phyloP scores from a whole-genome alignment of 2,329 filamentous ascomycete species.

The Ophiocordyceps camponoti-rufipedis region DNA sequence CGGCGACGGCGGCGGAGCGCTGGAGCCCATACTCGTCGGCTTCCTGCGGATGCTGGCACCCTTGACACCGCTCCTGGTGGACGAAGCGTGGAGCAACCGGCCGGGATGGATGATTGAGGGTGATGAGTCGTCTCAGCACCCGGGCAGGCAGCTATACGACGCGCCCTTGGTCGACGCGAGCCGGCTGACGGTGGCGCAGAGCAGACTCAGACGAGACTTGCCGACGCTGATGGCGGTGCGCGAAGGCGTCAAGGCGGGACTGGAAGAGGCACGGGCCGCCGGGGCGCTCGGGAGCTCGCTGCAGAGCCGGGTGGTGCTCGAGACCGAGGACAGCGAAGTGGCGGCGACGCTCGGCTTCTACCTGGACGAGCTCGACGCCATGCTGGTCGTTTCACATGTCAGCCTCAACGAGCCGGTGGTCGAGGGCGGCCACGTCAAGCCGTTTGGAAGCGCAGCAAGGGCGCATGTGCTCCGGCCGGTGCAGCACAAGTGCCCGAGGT shows the following conservation, averaged over 20 bases:
- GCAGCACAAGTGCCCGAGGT: conserved; percentile 61
- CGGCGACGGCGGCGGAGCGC: conserved; percentile 45
- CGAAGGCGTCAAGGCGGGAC: conserved; percentile 51
- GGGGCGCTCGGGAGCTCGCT: conserved; percentile 68
- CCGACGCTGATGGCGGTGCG: conserved; percentile 35
- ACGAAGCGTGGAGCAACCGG: conserved; percentile 71
- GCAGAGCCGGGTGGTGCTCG: conserved; percentile 51
- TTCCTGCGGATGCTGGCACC: conserved; percentile 66
- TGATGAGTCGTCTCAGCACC: conserved; percentile 18
- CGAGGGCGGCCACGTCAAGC: conserved; percentile 16
- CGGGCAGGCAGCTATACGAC: conserved; percentile 28
- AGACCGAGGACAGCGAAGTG: conserved; percentile 19
- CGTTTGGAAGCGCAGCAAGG: conserved; percentile 21
- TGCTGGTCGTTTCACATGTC: conserved; percentile 55
- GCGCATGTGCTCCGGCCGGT: conserved; percentile 29
- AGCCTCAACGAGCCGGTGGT: conserved; percentile 20
- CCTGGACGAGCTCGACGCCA: conserved; percentile 34
- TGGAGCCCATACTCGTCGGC: conserved; percentile 50
- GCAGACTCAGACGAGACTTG: conserved; percentile 21
- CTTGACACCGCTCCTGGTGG: conserved; percentile 65
- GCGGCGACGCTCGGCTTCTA: conserved; percentile 19
- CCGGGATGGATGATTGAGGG: conserved; percentile 40
- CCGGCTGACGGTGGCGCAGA: conserved; percentile 19
- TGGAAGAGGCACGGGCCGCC: conserved; percentile 52
- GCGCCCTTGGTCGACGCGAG: conserved; percentile 21